Evolutionary conservation across 1,284 basidiomycete genomes (phyloP), one percentile per base, ranked within the genome.

Genomic region (Ustilago cynodontis): DNA sequence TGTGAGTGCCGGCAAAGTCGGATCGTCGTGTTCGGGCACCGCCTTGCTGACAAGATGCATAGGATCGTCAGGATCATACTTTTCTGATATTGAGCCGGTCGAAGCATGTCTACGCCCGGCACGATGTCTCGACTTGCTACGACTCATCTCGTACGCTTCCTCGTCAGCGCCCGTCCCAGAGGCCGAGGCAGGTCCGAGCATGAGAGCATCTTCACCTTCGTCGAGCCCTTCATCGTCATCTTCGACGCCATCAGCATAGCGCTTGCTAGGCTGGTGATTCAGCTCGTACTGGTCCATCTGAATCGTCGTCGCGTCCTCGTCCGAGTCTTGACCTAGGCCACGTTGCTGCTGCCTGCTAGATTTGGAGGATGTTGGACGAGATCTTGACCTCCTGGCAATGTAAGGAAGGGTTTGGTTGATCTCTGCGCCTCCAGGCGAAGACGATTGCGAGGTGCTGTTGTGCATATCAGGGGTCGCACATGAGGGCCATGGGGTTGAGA

Each of bases 21-120:
- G 87, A 60, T 90, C 89, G 79, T 90, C 89, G 0, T 87, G 87
- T 8, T 88, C 86, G 1, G 89, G 88, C 0, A 90, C 88, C 2
- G 88, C 87, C 86, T 84, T 79, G 53, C 75, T 71, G 55, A 86
- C 78, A 33, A 81, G 67, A 20, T 60, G 55, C 52, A 81, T 69
- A 10, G 77, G 76, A 61, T 84, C 81, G n/a, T 84, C 82, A 2
- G 69, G 71, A 59, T 72, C 80, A 59, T 81, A 76, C 49, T 81
- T 73, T n/a, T 65, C 69, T 24, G 65, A 66, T 13, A 66, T 63
- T 3, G 67, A 65, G 5, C 65, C 68, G 14, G 76, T 69, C 24
- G 71, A 64, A 20, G 45, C 65, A 53, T 75, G 72, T 26, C 67
- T 56, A 1, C 64, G 56, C 16, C 66, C 61, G 8, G 43, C 47